Percentiles rank a stretch among this genome's conserved stretches.
phyloP scores from a whole-genome alignment of 2,329 filamentous ascomycete species.

The Scedosporium boydii region DNA sequence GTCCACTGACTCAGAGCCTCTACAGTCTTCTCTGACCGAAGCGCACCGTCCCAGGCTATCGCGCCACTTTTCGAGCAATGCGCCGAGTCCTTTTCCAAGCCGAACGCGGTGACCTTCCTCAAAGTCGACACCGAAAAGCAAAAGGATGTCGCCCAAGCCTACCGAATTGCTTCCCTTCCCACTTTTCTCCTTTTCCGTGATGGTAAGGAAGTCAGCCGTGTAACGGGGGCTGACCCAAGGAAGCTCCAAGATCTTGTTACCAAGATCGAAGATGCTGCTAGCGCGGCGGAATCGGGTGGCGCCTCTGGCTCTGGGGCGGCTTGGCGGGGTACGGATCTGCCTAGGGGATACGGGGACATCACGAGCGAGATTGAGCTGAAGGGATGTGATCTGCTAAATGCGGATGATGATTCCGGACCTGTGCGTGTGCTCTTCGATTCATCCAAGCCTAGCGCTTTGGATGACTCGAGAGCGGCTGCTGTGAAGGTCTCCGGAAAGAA shows the following conservation, averaged over 20 bases:
- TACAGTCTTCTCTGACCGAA: slow-evolving; percentile 82
- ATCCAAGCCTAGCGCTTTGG: slow-evolving; percentile 54
- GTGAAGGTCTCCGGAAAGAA: slow-evolving; percentile 22
- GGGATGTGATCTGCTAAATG: slow-evolving; percentile 80
- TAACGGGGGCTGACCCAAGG: slow-evolving; percentile 63
- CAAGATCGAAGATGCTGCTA: slow-evolving; percentile 60
- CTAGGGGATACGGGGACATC: slow-evolving; percentile 75
- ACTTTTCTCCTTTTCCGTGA: slow-evolving; percentile 87
- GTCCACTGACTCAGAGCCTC: slow-evolving; percentile 5
- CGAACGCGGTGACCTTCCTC: slow-evolving; percentile 68
- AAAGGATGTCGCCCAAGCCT: slow-evolving; percentile 61
- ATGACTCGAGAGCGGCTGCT: slow-evolving; percentile 43
- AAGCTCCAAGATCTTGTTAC: slow-evolving; percentile 63
- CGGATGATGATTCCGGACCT: slow-evolving; percentile 64
- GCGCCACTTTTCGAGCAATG: slow-evolving; percentile 75
- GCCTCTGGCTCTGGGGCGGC: slow-evolving; percentile 30
- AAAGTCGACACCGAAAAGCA: slow-evolving; percentile 80
- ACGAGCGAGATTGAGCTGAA: slow-evolving; percentile 71
- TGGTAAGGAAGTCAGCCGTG: slow-evolving; percentile 47
- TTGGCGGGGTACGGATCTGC: slow-evolving; percentile 69
- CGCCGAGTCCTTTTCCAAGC: slow-evolving; percentile 58
- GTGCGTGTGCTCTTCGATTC: slow-evolving; percentile 66
- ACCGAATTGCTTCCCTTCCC: slow-evolving; percentile 68
- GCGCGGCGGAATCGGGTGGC: slow-evolving; percentile 37
- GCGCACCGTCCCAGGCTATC: slow-evolving; percentile 73